Evolutionary conservation across 2,329 filamentous ascomycete species (phyloP), one percentile per base, ranked within the genome.

Genomic region (Plectosphaerella cucumerina): DNA sequence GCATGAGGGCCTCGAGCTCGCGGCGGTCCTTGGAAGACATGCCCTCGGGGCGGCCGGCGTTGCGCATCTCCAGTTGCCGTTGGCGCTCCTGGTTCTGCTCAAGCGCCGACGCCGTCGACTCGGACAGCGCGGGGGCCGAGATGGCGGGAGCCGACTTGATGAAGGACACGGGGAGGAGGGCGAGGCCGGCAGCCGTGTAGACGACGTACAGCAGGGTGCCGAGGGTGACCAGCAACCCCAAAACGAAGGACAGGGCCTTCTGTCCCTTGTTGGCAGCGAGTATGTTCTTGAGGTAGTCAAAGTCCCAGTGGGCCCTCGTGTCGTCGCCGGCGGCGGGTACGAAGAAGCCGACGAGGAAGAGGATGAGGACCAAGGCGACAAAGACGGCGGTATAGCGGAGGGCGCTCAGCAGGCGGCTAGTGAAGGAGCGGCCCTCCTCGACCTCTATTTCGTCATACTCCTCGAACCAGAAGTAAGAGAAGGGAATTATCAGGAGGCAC

Each of bases 381-480:
- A 97, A 97, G 53, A 84, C 86, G 47, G 92, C 72, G 1, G 94
- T 97, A 72, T 97, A 97, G 71, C 95, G 96, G 65, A 89, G 75
- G 4, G 94, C 90, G n/a, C 85, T 85, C 80, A 85, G 86, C 53
- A 97, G 79, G 50, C 90, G 82, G 62, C 84, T 81, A 6, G 77
- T 78, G 52, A 87, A 69, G 2, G 87, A 87, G 65, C 92, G 86
- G 26, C 82, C 84, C 31, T 90, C 89, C 61, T 96, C 89, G 33
- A 86, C 80, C 54, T 91, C 91, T 18, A 93, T 86, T 70, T 97
- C 91, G 62, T 97, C 93, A 58, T 96, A 96, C 69, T 97, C 94
- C 68, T 99, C 94, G 63, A 96, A 94, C 84, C 88, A 97, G 68
- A 99, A 99, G 74, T 99, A 99, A 45, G 92, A 87, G 65, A 99